Conservation (phyloP, 306 rosid genomes). For the Chamaecrista fasciculata region DNA sequence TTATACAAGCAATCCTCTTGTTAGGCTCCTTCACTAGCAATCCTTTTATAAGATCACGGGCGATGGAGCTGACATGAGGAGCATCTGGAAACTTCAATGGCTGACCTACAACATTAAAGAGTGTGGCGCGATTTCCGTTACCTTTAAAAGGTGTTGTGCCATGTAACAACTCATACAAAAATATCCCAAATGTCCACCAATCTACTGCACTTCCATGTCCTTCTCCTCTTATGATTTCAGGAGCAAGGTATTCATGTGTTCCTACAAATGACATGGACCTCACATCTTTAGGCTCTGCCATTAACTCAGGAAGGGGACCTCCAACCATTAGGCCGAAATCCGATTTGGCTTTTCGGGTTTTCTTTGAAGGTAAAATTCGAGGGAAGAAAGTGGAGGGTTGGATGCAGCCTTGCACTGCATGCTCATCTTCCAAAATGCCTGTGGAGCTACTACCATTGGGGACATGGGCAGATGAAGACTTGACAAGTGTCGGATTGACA, state of each 20-base stretch:
- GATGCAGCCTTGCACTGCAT: constrained; percentile 41
- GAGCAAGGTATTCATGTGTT: constrained; percentile 89
- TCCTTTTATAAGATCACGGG: constrained; percentile 70
- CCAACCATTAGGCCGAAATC: constrained; percentile 64
- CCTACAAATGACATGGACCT: constrained; percentile 92
- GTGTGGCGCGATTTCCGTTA: constrained; percentile 71
- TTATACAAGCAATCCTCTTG: constrained; percentile 70
- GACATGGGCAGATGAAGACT: constrained; percentile 56
- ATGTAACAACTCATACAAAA: constrained; percentile 75
- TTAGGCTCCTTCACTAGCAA: constrained; percentile 80
- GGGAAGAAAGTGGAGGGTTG: constrained; percentile 74
- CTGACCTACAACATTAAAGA: constrained; percentile 76
- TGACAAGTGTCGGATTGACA: constrained; percentile 76
- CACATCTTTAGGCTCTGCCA: constrained; percentile 89
- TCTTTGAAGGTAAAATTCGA: constrained; percentile 67
- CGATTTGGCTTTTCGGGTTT: constrained; percentile 75
- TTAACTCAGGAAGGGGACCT: constrained; percentile 68
- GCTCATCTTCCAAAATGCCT: constrained; percentile 43
- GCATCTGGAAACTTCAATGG: constrained; percentile 78
- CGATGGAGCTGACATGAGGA: constrained; percentile 52
- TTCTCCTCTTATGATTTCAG: constrained; percentile 80
- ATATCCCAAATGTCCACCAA: constrained; percentile 97
- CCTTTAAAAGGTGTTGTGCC: constrained; percentile 95
- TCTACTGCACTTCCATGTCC: constrained; percentile 96
- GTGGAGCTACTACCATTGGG: constrained; percentile 17